A percentile compares a stretch with the other conserved stretches of the same genome.
These are phyloP conservation scores for Ceratocystis alfenasii DNA, from an alignment of 2,329 filamentous ascomycete genomes.

Conservation along the genomic window DNA sequence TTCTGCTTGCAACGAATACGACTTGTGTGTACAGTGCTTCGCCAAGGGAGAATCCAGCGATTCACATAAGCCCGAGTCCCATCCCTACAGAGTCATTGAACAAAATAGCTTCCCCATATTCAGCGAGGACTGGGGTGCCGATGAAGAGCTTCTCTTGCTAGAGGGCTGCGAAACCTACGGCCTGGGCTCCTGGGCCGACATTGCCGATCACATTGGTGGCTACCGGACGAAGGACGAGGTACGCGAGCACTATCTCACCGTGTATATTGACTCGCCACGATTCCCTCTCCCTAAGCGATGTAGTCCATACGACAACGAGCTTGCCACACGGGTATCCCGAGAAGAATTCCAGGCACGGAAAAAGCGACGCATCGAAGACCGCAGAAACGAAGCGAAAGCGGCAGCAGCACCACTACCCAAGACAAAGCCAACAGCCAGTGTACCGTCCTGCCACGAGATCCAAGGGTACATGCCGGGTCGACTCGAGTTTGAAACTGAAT, in stretches of 20 bases:
- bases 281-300: slow-evolving; percentile 84
- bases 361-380: slow-evolving; percentile 84
- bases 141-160: slow-evolving; percentile 85
- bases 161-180: slow-evolving; percentile 96
- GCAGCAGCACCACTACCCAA: slow-evolving; percentile 76
- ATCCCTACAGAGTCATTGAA: slow-evolving; percentile 88
- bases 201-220: slow-evolving; percentile 94
- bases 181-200: slow-evolving; percentile 92
- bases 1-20: slow-evolving; percentile 76
- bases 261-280: slow-evolving; percentile 67
- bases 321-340: slow-evolving; percentile 69
- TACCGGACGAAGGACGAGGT: slow-evolving; percentile 93
- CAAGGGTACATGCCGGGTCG: slow-evolving; percentile 98
- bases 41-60: slow-evolving; percentile 67
- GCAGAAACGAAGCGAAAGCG: slow-evolving; percentile 75
- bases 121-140: slow-evolving; percentile 86
- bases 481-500: slow-evolving; percentile 93
- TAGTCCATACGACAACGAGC: slow-evolving; percentile 64
- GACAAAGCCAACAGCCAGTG: slow-evolving; percentile 89
- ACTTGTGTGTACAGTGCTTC: slow-evolving; percentile 94
- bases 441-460: slow-evolving; percentile 93
- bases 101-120: slow-evolving; percentile 98
- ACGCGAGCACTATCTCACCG: slow-evolving; percentile 80
- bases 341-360: slow-evolving; percentile 90
- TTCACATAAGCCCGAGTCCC: slow-evolving; percentile 73